Percentiles rank a stretch among this genome's conserved stretches.
phyloP scores from a whole-genome alignment of 345 rosid genomes.

The Eucalyptus paniculata region DNA sequence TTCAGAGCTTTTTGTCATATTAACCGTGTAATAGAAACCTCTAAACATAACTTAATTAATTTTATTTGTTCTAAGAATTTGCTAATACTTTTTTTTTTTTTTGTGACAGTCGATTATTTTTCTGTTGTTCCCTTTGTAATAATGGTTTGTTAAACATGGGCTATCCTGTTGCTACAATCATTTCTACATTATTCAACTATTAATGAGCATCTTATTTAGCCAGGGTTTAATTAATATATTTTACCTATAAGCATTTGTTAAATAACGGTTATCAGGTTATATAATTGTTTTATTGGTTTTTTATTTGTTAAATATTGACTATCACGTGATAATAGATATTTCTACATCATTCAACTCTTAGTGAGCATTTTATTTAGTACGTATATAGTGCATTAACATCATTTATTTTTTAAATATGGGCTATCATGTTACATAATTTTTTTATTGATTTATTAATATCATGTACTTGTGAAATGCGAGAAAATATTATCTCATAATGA shows the following conservation, averaged over 20 bases:
- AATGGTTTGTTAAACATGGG: background rate
- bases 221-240: background rate
- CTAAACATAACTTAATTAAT: background rate
- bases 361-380: background rate
- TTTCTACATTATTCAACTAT: background rate
- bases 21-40: background rate
- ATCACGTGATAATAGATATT: background rate
- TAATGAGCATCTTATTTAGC: background rate
- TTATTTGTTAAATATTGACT: background rate
- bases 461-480: background rate
- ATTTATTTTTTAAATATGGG: background rate
- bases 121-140: background rate
- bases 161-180: background rate
- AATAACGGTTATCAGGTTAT: background rate
- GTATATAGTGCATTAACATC: background rate
- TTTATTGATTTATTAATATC: background rate
- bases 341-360: background rate
- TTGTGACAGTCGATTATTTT: background rate
- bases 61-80: background rate
- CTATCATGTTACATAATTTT: background rate
- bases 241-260: background rate
- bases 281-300: background rate
- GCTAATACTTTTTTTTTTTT: background rate
- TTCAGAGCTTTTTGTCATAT: accelerated
- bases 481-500: background rate